Evolutionary conservation across 1,139 yeast genomes (phyloP), one percentile per base, ranked within the genome.

Genomic region (Pichia sp.): DNA sequence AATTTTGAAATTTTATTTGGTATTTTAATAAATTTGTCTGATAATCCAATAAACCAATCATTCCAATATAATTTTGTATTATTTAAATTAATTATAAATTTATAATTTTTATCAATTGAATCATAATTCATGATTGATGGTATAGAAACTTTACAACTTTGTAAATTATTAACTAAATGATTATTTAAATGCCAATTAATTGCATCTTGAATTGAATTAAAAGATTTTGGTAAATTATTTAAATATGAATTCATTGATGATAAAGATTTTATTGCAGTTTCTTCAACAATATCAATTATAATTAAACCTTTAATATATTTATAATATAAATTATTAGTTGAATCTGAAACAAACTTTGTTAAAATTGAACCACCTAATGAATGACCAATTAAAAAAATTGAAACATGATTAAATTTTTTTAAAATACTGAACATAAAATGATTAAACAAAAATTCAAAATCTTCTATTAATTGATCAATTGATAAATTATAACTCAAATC

Each of bases 281-380:
- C 97, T 59, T 92, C 98, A 4, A 92, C 97, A 2, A 94, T 94
- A 62, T 92, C 99, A 25, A 92, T 65, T 69, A 90, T 78, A 0
- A 78, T 75, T 6, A 92, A 64, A 0, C 97, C 98, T 37, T 71
- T 68, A 3, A 80, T 44, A 40, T 22, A n/a, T n/a, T n/a, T n/a
- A n/a, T n/a, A n/a, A n/a, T n/a, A n/a, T n/a, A n/a, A n/a, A n/a
- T n/a, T n/a, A n/a, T n/a, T n/a, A n/a, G n/a, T n/a, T n/a, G n/a
- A n/a, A n/a, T n/a, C n/a, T n/a, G n/a, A n/a, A n/a, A n/a, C n/a
- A n/a, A n/a, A 67, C 39, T 74, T 73, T 0, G 96, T 75, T 36
- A 87, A 70, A 3, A 92, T 80, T 0, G 97, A 73, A 0, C 97
- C 98, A 2, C 98, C 99, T 25, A 94, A 68, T 3, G 96, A 87